Percentiles rank a stretch among this genome's conserved stretches.
Evolutionary conservation across 2,329 filamentous ascomycete genomes (phyloP).

Genomic region (Coleophoma eucalyptorum): DNA sequence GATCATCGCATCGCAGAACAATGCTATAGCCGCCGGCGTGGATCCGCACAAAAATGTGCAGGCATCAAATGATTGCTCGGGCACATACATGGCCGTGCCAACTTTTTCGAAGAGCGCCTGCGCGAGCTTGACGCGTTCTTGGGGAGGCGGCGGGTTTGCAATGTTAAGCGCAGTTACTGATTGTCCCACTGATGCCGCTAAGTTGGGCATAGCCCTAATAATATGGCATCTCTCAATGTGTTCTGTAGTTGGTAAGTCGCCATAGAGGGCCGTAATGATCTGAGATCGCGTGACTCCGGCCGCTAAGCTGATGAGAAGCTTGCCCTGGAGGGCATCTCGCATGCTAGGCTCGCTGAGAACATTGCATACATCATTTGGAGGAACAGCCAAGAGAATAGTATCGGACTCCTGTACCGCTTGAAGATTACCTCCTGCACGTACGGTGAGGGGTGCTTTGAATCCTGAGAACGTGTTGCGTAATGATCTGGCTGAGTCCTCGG

Average conservation of each 20-base stretch:
- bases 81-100: conserved; percentile 46
- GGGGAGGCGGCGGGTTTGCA: conserved; percentile 12
- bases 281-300: conserved; percentile 42
- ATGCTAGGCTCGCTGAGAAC: conserved; percentile 34
- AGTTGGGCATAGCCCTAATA: conserved; percentile 29
- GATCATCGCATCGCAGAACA: conserved; percentile 54
- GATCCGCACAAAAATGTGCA: conserved; percentile 57
- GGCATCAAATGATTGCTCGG: conserved; percentile 49
- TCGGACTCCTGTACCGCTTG: conserved; percentile 19
- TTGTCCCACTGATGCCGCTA: conserved; percentile 28
- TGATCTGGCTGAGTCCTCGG: neutral
- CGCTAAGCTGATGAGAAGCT: conserved; percentile 46
- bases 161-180: conserved; percentile 30
- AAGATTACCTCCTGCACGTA: neutral
- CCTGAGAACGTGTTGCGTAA: neutral
- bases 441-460: neutral
- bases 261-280: conserved; percentile 17
- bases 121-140: conserved; percentile 20
- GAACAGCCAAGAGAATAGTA: conserved; percentile 41
- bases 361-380: conserved; percentile 37
- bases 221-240: neutral
- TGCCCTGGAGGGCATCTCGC: conserved; percentile 33
- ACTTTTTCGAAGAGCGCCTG: conserved; percentile 51
- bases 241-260: neutral
- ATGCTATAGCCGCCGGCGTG: conserved; percentile 55